These are phyloP conservation scores for Centaurea solstitialis DNA, from an alignment of 129 eudicot species.

Conservation along the genomic window DNA sequence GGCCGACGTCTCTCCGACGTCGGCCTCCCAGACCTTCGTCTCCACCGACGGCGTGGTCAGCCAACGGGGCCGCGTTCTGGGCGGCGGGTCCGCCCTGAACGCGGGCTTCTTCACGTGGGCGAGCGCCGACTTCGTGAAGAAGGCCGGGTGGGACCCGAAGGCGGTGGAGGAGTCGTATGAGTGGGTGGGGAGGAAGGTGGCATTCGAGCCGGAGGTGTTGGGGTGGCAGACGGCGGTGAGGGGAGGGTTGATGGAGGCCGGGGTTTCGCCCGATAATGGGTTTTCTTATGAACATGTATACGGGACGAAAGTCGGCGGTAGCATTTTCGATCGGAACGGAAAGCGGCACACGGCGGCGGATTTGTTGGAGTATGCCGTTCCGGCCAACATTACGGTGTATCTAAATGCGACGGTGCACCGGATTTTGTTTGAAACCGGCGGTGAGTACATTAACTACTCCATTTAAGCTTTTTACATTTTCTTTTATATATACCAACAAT, in stretches of 20 bases:
- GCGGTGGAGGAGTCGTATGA: constrained; percentile 63
- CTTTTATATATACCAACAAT: too few relatives aligned
- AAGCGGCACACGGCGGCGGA: constrained; percentile 84
- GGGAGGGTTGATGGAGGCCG: constrained; percentile 76
- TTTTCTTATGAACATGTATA: constrained; percentile 58
- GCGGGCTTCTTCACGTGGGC: constrained; percentile 87
- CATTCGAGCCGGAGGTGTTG: constrained; percentile 56
- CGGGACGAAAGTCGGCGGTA: constrained; percentile 86
- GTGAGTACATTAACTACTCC: constrained; percentile 24
- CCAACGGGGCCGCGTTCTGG: constrained; percentile 76
- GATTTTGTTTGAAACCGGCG: constrained; percentile 47
- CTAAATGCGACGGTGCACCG: constrained; percentile 68
- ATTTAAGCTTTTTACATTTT: too few relatives aligned
- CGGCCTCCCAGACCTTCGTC: constrained; percentile 66
- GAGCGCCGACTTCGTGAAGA: constrained; percentile 33
- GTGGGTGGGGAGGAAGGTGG: constrained; percentile 82
- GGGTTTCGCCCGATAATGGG: constrained; percentile 60
- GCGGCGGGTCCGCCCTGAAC: constrained; percentile 81
- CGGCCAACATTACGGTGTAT: constrained; percentile 45
- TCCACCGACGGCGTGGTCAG: constrained; percentile 87
- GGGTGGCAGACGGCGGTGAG: constrained; percentile 79
- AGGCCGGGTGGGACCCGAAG: constrained; percentile 51
- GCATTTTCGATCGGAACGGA: constrained; percentile 69
- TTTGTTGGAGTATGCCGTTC: constrained; percentile 73
- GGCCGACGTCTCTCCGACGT: constrained; percentile 53